Evolutionary conservation across 2,329 filamentous ascomycete genomes (phyloP).

Genomic region (Scortechinia acanthostroma): DNA sequence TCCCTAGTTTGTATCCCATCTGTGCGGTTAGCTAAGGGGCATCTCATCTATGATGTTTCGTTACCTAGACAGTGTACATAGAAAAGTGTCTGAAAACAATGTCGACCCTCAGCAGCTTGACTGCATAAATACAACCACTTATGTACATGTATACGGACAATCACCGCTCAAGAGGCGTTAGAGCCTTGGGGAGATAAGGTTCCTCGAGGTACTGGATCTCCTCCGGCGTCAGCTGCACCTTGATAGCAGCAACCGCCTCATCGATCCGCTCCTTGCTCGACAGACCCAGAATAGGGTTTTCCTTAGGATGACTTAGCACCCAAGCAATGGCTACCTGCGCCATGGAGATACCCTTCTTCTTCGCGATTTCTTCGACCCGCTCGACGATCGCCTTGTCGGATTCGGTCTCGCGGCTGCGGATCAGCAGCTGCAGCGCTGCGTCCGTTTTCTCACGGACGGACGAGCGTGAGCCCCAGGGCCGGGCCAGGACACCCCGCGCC

Average conservation of each 20-base stretch:
- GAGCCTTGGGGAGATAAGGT: conserved; percentile 32
- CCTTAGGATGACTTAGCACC: neutral
- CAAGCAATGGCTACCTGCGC: conserved; percentile 2
- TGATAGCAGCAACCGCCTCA: conserved; percentile 29
- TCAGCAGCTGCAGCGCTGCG: conserved; percentile 25
- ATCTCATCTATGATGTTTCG: no score
- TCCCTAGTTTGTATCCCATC: no score
- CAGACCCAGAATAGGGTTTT: conserved; percentile 3
- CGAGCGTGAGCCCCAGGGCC: conserved; percentile 31
- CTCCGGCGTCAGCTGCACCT: conserved; percentile 29
- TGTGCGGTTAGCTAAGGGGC: no score
- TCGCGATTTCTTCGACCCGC: neutral
- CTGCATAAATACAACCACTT: no score
- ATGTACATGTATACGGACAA: no score
- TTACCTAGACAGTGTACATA: no score
- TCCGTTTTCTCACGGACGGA: conserved; percentile 32
- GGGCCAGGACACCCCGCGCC: conserved; percentile 32
- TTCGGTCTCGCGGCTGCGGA: conserved; percentile 24
- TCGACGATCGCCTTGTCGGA: conserved; percentile 2
- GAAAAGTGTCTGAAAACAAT: no score
- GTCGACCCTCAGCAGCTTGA: no score
- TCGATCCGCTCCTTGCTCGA: conserved; percentile 32
- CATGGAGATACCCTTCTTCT: conserved; percentile 1
- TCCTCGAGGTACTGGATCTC: conserved; percentile 41
- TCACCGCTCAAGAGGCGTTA: neutral